These are phyloP conservation scores for Triticum monococcum DNA, from an alignment of 176 grass and related monocot genomes.

Conservation along the genomic window DNA sequence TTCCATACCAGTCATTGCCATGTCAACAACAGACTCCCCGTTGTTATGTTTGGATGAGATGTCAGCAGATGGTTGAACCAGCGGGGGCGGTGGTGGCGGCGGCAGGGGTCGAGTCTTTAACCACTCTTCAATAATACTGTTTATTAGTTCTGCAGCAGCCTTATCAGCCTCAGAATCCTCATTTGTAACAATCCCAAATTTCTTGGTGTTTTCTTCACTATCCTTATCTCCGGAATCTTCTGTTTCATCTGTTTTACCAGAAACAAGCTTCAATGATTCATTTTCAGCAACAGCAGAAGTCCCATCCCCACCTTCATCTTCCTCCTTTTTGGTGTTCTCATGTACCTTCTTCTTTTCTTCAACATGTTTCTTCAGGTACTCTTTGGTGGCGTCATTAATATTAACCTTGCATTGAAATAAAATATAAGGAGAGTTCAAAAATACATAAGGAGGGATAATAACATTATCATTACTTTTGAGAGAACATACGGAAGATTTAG, in stretches of 20 bases:
- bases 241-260: slow-evolving; percentile 50
- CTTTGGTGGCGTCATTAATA: slow-evolving; percentile 92
- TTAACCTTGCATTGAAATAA: slow-evolving; percentile 60
- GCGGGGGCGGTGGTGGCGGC: slow-evolving; percentile 63
- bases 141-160: slow-evolving; percentile 61
- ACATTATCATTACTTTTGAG: slow-evolving; percentile 12
- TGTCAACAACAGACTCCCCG: slow-evolving; percentile 59
- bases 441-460: slow-evolving; percentile 7
- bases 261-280: slow-evolving; percentile 43
- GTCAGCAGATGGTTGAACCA: slow-evolving; percentile 50
- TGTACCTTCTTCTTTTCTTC: slow-evolving; percentile 79
- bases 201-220: slow-evolving; percentile 53
- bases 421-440: slow-evolving; percentile 6
- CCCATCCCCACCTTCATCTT: slow-evolving; percentile 33
- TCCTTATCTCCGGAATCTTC: slow-evolving; percentile 54
- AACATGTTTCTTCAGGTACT: slow-evolving; percentile 87
- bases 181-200: slow-evolving; percentile 82
- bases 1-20: slow-evolving; percentile 54
- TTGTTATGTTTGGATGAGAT: slow-evolving; percentile 55
- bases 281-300: slow-evolving; percentile 47
- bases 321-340: slow-evolving; percentile 68
- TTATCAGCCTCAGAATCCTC: slow-evolving; percentile 78
- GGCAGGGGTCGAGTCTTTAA: slow-evolving; percentile 79
- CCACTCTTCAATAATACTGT: slow-evolving; percentile 82
- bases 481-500: background rate